Base-by-base conservation (phyloP, 2,329 filamentous ascomycete species). In the Albophoma yamanashiensis region DNA sequence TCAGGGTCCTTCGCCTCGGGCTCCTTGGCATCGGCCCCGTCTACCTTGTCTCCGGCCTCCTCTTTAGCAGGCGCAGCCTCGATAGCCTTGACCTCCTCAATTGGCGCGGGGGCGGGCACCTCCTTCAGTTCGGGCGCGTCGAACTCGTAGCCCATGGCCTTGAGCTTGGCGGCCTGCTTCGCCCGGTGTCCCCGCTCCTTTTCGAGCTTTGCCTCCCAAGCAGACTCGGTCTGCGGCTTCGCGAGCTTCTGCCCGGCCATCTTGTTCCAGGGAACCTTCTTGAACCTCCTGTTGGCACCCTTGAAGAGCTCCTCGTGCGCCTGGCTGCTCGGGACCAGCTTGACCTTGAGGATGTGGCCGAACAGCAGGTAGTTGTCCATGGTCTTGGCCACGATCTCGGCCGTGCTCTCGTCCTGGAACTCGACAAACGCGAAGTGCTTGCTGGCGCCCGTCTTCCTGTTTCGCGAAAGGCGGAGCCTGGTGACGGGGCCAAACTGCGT, bases 291-390 rank as follows among this genome's bases (percentile, higher is more conserved):
- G 75, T 95, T 93, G 68, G 92, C 91, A 43, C 92, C 92, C 77
- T 94, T 92, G 85, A 92, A 97, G 58, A 97, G 78, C 63, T 91
- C 82, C 31, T 86, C 82, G 71, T 95, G 91, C 52, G 96, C 79
- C 70, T 92, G 86, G 62, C 89, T 90, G 60, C 85, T 78, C 4
- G 90, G 85, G 4, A 97, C 83, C 31, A 86, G 78, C 71, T 91
- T 89, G 75, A 92, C 93, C 75, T 95, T 93, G 67, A 99, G 80
- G 63, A 97, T 89, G 73, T 97, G 93, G 7, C 91, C 91, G 73
- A 96, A 97, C 70, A 99, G 82, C 45, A 97, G 85, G 75, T 99
- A 99, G 76, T 92, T 95, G 80, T 97, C 86, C 94, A 99, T 99
- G 27, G 94, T 96, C 77, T 92, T 90, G 57, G 91, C 88, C 38